These are phyloP conservation scores for Calonectria naviculata DNA, from an alignment of 2,329 filamentous ascomycete genomes.

Conservation along the genomic window DNA sequence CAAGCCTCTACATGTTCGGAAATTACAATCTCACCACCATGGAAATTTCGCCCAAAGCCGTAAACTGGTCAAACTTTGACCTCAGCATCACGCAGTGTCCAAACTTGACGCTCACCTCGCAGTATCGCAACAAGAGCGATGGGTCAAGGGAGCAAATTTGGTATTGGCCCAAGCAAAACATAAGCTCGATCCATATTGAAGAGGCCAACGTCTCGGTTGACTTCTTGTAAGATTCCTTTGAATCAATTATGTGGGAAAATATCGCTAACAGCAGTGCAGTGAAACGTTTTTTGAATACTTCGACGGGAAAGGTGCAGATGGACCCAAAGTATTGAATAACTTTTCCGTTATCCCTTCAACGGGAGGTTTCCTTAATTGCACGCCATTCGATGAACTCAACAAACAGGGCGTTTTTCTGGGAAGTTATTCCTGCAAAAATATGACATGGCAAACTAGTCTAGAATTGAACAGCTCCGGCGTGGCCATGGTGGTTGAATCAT, in stretches of 20 bases:
- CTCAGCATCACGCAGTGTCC: not conserved
- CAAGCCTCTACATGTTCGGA: not conserved
- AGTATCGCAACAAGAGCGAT: conserved; percentile 13
- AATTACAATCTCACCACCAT: not conserved
- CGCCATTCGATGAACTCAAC: conserved; percentile 16
- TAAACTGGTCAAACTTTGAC: conserved; percentile 8
- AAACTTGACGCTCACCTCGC: conserved; percentile 17
- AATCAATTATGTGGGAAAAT: not conserved
- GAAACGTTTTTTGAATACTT: conserved; percentile 10
- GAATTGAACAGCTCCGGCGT: not conserved
- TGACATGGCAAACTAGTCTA: not conserved
- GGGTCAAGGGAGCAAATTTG: conserved; percentile 14
- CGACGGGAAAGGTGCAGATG: not conserved
- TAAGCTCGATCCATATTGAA: not conserved
- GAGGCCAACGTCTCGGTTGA: not conserved
- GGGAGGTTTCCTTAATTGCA: conserved; percentile 9
- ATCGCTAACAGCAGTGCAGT: not conserved
- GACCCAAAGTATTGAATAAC: conserved; percentile 1
- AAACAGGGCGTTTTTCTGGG: not conserved
- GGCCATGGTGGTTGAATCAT: not conserved
- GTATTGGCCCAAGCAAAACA: conserved; percentile 21
- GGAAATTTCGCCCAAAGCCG: not conserved
- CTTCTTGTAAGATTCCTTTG: conserved; percentile 21
- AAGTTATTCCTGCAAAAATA: conserved; percentile 5
- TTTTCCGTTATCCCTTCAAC: not conserved